Evolutionary conservation across 495 filamentous ascomycete species (phyloP).

Genomic region (Penicillium nucicola): DNA sequence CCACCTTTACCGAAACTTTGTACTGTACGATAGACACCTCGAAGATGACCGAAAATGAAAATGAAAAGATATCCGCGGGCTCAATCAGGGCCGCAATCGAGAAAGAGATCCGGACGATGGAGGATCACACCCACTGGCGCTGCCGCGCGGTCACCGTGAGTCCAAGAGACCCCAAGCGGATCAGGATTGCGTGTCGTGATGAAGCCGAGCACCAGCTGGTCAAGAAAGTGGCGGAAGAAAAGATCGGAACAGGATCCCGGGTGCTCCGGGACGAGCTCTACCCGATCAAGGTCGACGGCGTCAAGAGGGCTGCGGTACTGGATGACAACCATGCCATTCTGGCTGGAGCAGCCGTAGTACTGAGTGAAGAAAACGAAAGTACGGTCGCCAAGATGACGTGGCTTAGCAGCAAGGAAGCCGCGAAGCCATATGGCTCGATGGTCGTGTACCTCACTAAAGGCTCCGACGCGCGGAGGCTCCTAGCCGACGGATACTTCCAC

Average conservation of each 20-base stretch:
- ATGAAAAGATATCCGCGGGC: slow-evolving; percentile 16
- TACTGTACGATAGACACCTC: slow-evolving; percentile 26
- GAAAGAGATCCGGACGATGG: slow-evolving; percentile 23
- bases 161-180: slow-evolving; percentile 19
- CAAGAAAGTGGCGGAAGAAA: slow-evolving; percentile 24
- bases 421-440: slow-evolving; percentile 32
- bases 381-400: slow-evolving; percentile 24
- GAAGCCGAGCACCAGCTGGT: slow-evolving; percentile 23
- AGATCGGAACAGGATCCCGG: slow-evolving; percentile 19
- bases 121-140: slow-evolving; percentile 22
- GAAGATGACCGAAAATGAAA: slow-evolving; percentile 20
- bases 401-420: slow-evolving; percentile 30
- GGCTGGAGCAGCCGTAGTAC: slow-evolving; percentile 9
- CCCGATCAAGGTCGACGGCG: slow-evolving; percentile 32
- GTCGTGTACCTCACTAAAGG: slow-evolving; percentile 32
- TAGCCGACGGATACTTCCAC: slow-evolving; percentile 26
- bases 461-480: slow-evolving; percentile 20
- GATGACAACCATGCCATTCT: slow-evolving; percentile 16
- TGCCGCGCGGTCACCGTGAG: slow-evolving; percentile 26
- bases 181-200: slow-evolving; percentile 24
- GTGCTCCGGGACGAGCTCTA: slow-evolving; percentile 31
- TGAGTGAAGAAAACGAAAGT: slow-evolving; percentile 20
- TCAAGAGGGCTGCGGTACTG: slow-evolving; percentile 25
- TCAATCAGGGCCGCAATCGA: slow-evolving; percentile 24
- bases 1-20: slow-evolving; percentile 18